Evolutionary conservation across 805 yeast genomes (phyloP).

Genomic region (Dipodascopsis uninucleata): DNA sequence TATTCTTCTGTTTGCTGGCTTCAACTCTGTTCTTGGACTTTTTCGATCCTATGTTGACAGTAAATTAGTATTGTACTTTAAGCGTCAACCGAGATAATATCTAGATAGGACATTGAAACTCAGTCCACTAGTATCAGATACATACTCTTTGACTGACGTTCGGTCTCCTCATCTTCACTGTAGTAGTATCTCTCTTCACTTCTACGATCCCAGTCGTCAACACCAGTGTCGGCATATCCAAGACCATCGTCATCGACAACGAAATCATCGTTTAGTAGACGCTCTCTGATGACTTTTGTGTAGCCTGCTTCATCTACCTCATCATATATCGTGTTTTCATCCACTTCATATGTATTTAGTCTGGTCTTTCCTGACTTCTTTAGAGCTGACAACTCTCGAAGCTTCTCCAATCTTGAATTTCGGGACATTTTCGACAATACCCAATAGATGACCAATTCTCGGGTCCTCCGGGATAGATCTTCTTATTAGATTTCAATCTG

Average conservation of each 20-base stretch:
- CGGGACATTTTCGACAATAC: too few species aligned
- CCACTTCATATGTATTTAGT: conserved; percentile 44
- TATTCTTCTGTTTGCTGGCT: conserved; percentile 13
- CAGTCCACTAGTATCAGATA: not conserved
- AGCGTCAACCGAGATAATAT: too few species aligned
- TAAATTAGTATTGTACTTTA: too few species aligned
- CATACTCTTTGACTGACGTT: conserved; percentile 3
- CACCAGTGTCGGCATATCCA: conserved; percentile 92
- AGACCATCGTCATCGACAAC: conserved; percentile 92
- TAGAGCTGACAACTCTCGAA: conserved; percentile 61
- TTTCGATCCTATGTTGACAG: too few species aligned
- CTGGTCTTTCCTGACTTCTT: conserved; percentile 55
- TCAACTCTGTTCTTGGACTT: not conserved
- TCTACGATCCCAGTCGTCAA: conserved; percentile 77
- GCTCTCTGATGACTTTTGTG: conserved; percentile 70
- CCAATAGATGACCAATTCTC: too few species aligned
- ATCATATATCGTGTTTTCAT: conserved; percentile 66
- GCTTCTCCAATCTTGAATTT: conserved; percentile 40
- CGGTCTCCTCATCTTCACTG: conserved; percentile 34
- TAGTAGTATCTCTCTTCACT: conserved; percentile 40
- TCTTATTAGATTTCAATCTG: too few species aligned
- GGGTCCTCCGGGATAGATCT: too few species aligned
- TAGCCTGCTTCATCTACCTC: conserved; percentile 80
- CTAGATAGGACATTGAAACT: too few species aligned
- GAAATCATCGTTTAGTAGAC: conserved; percentile 83